phyloP scores from a whole-genome alignment of 2,329 filamentous ascomycete genomes.

The Pseudopyricularia cyperi region DNA sequence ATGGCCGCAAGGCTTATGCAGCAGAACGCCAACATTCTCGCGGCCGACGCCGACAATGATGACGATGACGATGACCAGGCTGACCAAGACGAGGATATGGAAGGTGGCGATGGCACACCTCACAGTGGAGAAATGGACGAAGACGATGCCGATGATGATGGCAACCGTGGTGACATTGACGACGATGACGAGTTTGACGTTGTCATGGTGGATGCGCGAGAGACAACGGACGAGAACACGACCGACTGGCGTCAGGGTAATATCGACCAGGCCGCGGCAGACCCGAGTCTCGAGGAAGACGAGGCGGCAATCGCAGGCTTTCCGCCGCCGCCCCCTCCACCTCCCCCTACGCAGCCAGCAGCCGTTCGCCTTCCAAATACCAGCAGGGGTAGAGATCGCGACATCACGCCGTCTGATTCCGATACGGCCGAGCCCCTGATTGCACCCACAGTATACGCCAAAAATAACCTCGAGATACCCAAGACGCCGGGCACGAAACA shows the following conservation, averaged over 20 bases:
- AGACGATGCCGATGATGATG: conserved; percentile 23
- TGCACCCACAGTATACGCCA: conserved; percentile 46
- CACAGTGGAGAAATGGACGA: conserved; percentile 5
- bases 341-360: conserved; percentile 37
- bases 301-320: conserved; percentile 71
- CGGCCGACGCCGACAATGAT: conserved; percentile 24
- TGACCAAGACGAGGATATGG: conserved; percentile 15
- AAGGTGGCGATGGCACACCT: conserved; percentile 6
- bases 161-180: conserved; percentile 17
- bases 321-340: conserved; percentile 51
- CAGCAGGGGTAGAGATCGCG: conserved; percentile 32
- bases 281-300: conserved; percentile 59
- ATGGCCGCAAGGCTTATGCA: neutral
- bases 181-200: conserved; percentile 41
- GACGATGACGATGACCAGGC: conserved; percentile 9
- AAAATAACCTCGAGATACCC: conserved; percentile 60
- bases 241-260: conserved; percentile 31
- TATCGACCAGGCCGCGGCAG: conserved; percentile 17
- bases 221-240: conserved; percentile 30
- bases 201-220: conserved; percentile 42
- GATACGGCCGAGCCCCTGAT: conserved; percentile 58
- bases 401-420: conserved; percentile 58
- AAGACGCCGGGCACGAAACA: conserved; percentile 55
- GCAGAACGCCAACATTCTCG: neutral
- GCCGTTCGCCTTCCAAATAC: conserved; percentile 22